phyloP scores from a whole-genome alignment of 257 asterid species.

The Jacaranda copaia region DNA sequence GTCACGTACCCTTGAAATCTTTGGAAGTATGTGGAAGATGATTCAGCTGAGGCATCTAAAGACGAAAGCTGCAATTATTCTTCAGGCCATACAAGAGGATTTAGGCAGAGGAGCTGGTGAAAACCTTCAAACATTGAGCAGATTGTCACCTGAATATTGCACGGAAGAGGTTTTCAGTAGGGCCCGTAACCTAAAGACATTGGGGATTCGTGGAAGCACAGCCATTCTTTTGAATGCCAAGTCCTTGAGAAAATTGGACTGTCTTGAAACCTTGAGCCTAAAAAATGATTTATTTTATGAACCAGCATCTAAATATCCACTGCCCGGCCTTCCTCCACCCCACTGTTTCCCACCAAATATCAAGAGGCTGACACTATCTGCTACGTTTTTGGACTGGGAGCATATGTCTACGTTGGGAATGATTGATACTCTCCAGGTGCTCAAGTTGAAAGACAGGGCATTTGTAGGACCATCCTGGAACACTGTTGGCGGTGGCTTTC shows the following conservation, averaged over 20 bases:
- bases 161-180: not conserved
- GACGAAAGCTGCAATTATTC: too few relatives aligned
- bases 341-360: constrained; percentile 31
- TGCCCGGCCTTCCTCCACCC: constrained; percentile 14
- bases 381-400: constrained; percentile 20
- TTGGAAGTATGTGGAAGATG: too few relatives aligned
- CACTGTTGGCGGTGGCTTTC: constrained; percentile 20
- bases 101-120: too few relatives aligned
- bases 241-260: not conserved
- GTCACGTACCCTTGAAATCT: too few relatives aligned
- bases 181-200: not conserved
- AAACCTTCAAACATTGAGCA: not conserved
- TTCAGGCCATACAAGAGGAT: too few relatives aligned
- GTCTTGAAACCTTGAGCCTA: not conserved
- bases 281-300: not conserved
- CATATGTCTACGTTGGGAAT: constrained; percentile 37
- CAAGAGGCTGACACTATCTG: constrained; percentile 20
- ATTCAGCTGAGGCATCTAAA: too few relatives aligned
- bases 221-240: not conserved
- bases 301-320: not conserved
- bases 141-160: not conserved
- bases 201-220: not conserved
- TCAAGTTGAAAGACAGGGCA: constrained; percentile 56
- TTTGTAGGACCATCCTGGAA: constrained; percentile 47
- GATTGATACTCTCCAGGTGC: constrained; percentile 44